A percentile compares a stretch with the other conserved stretches of the same genome.
These are phyloP conservation scores for Fusarium veterinarium DNA, from an alignment of 2,329 filamentous ascomycete genomes.

Conservation along the genomic window DNA sequence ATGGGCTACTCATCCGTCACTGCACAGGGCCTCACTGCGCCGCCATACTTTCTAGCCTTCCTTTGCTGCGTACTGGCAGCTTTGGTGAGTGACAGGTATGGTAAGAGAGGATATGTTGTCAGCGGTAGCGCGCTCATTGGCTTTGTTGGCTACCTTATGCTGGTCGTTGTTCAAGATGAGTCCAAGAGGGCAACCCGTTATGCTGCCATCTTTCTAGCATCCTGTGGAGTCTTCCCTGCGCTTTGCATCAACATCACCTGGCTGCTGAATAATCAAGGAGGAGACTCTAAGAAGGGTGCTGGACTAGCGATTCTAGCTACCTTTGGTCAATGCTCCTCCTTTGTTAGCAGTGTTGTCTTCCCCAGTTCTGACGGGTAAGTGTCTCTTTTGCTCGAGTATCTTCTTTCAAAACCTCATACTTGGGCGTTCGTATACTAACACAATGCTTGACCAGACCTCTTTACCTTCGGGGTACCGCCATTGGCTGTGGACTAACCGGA, in stretches of 20 bases:
- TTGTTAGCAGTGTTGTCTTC: slow-evolving; percentile 20
- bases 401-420: neutral
- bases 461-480: slow-evolving; percentile 8
- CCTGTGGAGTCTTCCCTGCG: slow-evolving; percentile 15
- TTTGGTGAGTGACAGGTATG: slow-evolving; percentile 11
- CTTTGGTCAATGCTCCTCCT: slow-evolving; percentile 18
- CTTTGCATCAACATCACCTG: slow-evolving; percentile 26
- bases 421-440: neutral
- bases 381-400: accelerated
- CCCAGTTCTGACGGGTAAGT: slow-evolving; percentile 20
- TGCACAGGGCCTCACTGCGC: slow-evolving; percentile 21
- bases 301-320: slow-evolving; percentile 7
- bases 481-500: slow-evolving; percentile 17
- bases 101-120: slow-evolving; percentile 4
- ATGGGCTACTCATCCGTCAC: slow-evolving; percentile 14
- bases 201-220: slow-evolving; percentile 8
- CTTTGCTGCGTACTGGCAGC: slow-evolving; percentile 13
- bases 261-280: slow-evolving; percentile 29
- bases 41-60: slow-evolving; percentile 15
- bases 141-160: slow-evolving; percentile 8
- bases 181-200: slow-evolving; percentile 2
- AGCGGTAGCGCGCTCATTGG: neutral
- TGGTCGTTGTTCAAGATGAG: slow-evolving; percentile 15
- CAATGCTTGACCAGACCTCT: slow-evolving; percentile 3
- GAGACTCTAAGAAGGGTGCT: slow-evolving; percentile 16